Evolutionary conservation across 345 rosid genomes (phyloP).

Genomic region (Populus deltoides): DNA sequence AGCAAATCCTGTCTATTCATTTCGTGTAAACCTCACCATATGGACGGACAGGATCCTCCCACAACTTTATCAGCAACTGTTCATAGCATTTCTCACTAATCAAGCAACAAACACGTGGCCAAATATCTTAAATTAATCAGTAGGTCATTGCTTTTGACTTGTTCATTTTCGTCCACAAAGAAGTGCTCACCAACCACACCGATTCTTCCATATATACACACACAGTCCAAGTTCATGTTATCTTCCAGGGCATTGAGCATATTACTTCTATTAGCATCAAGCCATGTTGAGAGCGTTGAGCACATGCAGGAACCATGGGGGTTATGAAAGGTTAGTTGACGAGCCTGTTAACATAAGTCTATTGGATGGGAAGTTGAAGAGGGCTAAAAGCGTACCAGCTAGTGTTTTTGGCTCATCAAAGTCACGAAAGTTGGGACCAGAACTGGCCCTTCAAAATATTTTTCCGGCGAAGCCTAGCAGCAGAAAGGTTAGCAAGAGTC

Average conservation of each 20-base stretch:
- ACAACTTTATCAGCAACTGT: too few species aligned
- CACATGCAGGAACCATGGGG: conserved; percentile 41
- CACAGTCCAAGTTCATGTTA: not conserved
- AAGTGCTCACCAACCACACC: too few species aligned
- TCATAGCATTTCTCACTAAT: too few species aligned
- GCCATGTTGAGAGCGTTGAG: conserved; percentile 65
- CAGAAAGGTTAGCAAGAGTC: conserved; percentile 42
- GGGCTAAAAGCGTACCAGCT: conserved; percentile 48
- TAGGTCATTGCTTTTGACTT: too few species aligned
- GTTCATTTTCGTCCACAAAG: too few species aligned
- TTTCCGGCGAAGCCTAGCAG: conserved; percentile 11
- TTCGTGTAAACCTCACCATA: too few species aligned
- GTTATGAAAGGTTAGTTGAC: conserved; percentile 46
- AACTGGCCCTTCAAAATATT: not conserved
- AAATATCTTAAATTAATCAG: too few species aligned
- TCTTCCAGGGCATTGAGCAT: not conserved
- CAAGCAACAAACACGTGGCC: too few species aligned
- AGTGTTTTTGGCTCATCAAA: conserved; percentile 25
- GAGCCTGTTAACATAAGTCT: conserved; percentile 26
- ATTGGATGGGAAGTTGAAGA: conserved; percentile 35
- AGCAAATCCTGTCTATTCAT: too few species aligned
- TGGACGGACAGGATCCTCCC: too few species aligned
- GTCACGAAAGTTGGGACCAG: not conserved
- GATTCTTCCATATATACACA: not conserved
- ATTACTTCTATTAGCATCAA: not conserved